Evolutionary conservation across 345 rosid genomes (phyloP).

Genomic region (Gossypium herbaceum): DNA sequence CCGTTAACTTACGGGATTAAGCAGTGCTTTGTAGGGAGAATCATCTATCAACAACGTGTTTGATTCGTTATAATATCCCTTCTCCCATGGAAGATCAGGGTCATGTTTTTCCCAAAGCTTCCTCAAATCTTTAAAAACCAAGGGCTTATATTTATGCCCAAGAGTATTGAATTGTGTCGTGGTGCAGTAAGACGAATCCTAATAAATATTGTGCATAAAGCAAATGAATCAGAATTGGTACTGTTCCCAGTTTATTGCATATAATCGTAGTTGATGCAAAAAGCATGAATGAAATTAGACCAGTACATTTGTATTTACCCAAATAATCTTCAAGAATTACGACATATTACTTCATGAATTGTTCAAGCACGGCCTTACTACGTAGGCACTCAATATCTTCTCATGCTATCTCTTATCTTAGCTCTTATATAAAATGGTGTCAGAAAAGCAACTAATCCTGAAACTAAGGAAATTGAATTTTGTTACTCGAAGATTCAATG

Average conservation of each 20-base stretch:
- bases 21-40: conserved; percentile 91
- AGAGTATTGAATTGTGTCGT: conserved; percentile 43
- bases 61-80: conserved; percentile 57
- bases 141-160: conserved; percentile 59
- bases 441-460: background rate
- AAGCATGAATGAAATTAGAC: background rate
- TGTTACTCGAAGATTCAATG: background rate
- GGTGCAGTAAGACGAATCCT: conserved; percentile 77
- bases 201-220: conserved; percentile 13
- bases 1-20: conserved; percentile 75
- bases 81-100: conserved; percentile 61
- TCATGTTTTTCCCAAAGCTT: conserved; percentile 66
- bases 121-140: conserved; percentile 78
- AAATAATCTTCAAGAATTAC: background rate
- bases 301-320: background rate
- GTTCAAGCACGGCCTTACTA: background rate
- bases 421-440: background rate
- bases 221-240: conserved; percentile 8
- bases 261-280: background rate
- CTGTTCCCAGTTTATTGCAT: background rate
- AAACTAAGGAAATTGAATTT: background rate
- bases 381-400: background rate
- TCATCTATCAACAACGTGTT: conserved; percentile 83
- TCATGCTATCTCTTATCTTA: background rate
- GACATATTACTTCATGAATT: background rate